Base-by-base conservation (phyloP, 1,139 yeast genomes). In the Saccharomycopsis hybrid region DNA sequence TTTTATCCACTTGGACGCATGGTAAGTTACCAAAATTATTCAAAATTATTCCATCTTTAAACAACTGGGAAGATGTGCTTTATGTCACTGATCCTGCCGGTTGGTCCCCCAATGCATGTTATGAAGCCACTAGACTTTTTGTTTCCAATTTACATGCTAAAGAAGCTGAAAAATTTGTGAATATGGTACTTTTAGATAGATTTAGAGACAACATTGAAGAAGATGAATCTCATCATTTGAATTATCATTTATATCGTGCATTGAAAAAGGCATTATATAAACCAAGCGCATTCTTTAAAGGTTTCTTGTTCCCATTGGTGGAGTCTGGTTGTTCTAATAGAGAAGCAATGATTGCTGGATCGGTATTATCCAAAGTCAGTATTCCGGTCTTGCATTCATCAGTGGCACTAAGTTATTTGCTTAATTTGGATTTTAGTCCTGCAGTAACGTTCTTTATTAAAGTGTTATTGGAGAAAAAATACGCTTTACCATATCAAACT, bases 241-340 rank as follows among this genome's bases (percentile, higher is more conserved):
- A 94, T 67, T 92, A 92, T 65, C 99, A 92, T 64, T 74, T 92
- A 46, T 92, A 92, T 67, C 79, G 97, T 62, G 82, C 98, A 1
- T 71, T 92, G 59, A 90, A 90, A 66, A 94, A 94, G 68, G 80
- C 97, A 0, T 75, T 94, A 50, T 92, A 92, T 72, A 94, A 92
- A 67, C 98, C 99, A 29, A 92, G 95, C 52, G 98, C 98, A 13
- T 94, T 90, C 62, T 92, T 92, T 76, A 90, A 89, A 67, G 99
- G 98, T 1, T 90, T 92, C 61, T 71, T 92, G 54, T 86, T 92
- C 63, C 97, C 97, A 11, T 72, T 92, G 53, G 86, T 88, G 31
- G 95, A 86, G 62, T 77, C 81, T 13, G 83, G 82, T 54, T 90
- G 97, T 67, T 75, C 95, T 5, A 83, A 87, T 18, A 79, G 95